A percentile compares a stretch with the other conserved stretches of the same genome.
phyloP scores from a whole-genome alignment of 331 rosid species.

The Saraca asoca region DNA sequence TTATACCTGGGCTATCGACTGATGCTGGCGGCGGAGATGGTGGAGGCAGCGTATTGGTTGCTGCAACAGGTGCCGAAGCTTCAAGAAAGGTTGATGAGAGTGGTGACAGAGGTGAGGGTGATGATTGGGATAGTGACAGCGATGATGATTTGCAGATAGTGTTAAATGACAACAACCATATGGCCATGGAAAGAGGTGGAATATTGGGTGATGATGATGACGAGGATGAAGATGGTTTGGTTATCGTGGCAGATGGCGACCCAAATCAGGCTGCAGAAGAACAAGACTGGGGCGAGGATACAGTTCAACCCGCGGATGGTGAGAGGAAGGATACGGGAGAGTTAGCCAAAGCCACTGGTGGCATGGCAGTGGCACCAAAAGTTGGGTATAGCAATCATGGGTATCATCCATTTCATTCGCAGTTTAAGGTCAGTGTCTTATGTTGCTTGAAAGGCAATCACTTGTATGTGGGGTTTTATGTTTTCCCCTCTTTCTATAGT shows the following conservation, averaged over 20 bases:
- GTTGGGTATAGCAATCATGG: constrained; percentile 80
- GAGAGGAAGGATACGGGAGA: constrained; percentile 82
- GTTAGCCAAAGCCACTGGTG: constrained; percentile 51
- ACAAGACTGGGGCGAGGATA: constrained; percentile 85
- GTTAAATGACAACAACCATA: constrained; percentile 69
- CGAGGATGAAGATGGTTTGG: constrained; percentile 76
- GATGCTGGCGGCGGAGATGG: constrained; percentile 15
- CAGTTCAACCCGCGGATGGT: constrained; percentile 49
- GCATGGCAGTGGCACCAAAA: constrained; percentile 48
- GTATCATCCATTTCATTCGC: constrained; percentile 94
- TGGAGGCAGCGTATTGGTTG: constrained; percentile 33
- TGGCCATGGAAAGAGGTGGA: constrained; percentile 78
- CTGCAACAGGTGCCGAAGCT: constrained; percentile 34
- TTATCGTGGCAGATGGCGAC: constrained; percentile 70
- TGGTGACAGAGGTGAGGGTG: constrained; percentile 48
- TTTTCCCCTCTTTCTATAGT: constrained; percentile 34
- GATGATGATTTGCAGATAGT: constrained; percentile 98
- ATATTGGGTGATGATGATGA: constrained; percentile 52
- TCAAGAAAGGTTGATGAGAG: constrained; percentile 37
- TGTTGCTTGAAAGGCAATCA: constrained; percentile 45
- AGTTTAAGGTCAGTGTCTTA: constrained; percentile 90
- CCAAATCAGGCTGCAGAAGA: constrained; percentile 63
- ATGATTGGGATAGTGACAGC: constrained; percentile 96
- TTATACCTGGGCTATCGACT: constrained; percentile 72
- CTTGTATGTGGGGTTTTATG: constrained; percentile 50